Base-by-base conservation (phyloP, 2,329 filamentous ascomycete genomes). In the Penicillium sp. region DNA sequence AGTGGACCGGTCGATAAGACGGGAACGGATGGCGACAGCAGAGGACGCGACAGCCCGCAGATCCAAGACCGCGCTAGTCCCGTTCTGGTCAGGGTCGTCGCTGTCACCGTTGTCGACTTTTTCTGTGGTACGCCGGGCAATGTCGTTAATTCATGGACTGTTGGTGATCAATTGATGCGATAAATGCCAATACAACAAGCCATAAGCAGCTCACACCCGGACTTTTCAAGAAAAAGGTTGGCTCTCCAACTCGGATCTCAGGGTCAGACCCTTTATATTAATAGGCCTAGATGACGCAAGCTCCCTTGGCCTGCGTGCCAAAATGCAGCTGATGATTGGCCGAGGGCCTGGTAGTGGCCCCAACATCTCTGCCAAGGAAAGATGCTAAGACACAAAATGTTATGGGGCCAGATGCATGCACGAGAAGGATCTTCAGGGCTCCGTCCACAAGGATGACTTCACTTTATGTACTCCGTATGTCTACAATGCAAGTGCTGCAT, bases 261-360 rank as follows among this genome's bases (percentile, higher is more conserved):
- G 49, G 46, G 47, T 49, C 47, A 26, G 23, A 49, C 19, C 13
- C 47, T 26, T 21, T 23, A 52, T 63, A 57, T 54, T 58, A 60
- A 58, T 58, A 62, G 60, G 58, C 15, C 46, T 50, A 29, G 57
- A 63, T 67, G 65, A 69, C 67, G 67, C 68, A 69, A 68, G 67
- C 67, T 65, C 51, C 15, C 60, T 59, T 53, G 56, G 60, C 62
- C 47, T 31, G 57, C 29, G 59, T 62, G 46, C 60, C 9, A 26
- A 19, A 4, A 26, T 26, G 35, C 21, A 3, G 35, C 15, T 1
- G 30, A 5, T 64, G 51, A 69, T 69, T 69, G 67, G 67, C 21
- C 26, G 19, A 51, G n/a, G 5, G 35, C n/a, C 23, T 35, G 31
- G 19, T 45, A 13, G 35, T 38, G 44, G 44, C 13, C 29, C 15